These are phyloP conservation scores for Fusarium compactum DNA, from an alignment of 2,329 filamentous ascomycete species.

Conservation along the genomic window DNA sequence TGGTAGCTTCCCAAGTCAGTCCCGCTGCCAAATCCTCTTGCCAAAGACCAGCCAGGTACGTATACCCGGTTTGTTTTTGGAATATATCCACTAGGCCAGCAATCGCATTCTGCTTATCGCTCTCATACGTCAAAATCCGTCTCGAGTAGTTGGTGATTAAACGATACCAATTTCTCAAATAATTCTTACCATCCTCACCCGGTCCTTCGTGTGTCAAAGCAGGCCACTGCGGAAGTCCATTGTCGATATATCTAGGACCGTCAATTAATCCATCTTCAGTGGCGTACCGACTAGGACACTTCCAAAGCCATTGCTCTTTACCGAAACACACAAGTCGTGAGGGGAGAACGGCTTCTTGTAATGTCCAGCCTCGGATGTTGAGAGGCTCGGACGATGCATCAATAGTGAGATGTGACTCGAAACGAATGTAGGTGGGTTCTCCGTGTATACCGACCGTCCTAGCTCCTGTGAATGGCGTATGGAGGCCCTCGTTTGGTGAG, in stretches of 20 bases:
- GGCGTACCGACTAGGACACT: constrained; percentile 9
- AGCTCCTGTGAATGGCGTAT: not conserved
- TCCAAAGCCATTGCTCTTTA: constrained; percentile 15
- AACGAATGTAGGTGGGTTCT: not conserved
- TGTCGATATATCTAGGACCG: not conserved
- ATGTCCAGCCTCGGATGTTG: constrained; percentile 4
- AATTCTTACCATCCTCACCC: not conserved
- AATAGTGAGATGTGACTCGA: not conserved
- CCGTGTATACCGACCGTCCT: not conserved
- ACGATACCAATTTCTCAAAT: not conserved
- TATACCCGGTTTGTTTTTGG: not conserved
- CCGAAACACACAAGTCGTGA: constrained; percentile 2
- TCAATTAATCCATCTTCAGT: constrained; percentile 6
- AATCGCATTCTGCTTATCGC: constrained; percentile 5
- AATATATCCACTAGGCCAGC: constrained; percentile 1
- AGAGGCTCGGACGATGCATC: not conserved
- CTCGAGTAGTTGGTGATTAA: not conserved
- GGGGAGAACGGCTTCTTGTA: constrained; percentile 9
- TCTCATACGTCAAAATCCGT: not conserved
- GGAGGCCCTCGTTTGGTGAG: constrained; percentile 7
- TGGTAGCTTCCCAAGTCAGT: constrained; percentile 3
- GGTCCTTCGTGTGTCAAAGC: not conserved
- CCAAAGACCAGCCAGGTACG: constrained; percentile 13
- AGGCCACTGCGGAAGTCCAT: not conserved
- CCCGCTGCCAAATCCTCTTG: not conserved